A percentile compares a stretch with the other conserved stretches of the same genome.
Evolutionary conservation across 208 protist genomes (phyloP).

Genomic region (Crithidia thermophila): DNA sequence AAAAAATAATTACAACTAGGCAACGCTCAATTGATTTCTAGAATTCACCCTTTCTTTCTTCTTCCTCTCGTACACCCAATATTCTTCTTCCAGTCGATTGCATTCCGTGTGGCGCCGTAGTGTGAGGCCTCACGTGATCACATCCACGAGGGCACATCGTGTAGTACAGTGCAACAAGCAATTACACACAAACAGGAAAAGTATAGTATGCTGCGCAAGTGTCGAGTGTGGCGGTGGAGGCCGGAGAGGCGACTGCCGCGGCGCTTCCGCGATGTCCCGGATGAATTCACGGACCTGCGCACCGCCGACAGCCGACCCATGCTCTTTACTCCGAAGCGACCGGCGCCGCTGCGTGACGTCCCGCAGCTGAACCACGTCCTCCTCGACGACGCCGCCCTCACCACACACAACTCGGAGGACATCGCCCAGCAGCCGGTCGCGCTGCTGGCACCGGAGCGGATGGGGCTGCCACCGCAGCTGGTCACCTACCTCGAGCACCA

Average conservation of each 20-base stretch:
- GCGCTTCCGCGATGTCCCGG: constrained; percentile 77
- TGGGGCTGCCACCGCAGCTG: constrained; percentile 82
- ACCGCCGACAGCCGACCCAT: constrained; percentile 67
- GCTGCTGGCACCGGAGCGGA: constrained; percentile 69
- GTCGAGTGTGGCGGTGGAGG: constrained; percentile 48
- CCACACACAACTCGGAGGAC: constrained; percentile 28
- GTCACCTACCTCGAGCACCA: constrained; percentile 55
- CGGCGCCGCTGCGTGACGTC: constrained; percentile 70
- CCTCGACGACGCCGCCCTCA: constrained; percentile 43
- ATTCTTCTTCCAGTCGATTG: no score
- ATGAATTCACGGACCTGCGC: constrained; percentile 84
- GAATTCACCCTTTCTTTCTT: no score
- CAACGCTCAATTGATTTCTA: no score
- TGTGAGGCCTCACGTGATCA: no score
- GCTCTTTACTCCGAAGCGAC: constrained; percentile 76
- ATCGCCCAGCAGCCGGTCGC: constrained; percentile 60
- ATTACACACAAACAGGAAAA: no score
- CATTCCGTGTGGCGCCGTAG: no score
- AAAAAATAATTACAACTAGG: no score
- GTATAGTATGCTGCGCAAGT: constrained; percentile 32
- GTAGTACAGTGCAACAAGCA: no score
- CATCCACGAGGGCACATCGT: not conserved
- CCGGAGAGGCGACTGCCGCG: constrained; percentile 67
- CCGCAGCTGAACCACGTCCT: constrained; percentile 57
- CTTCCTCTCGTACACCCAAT: no score